Conservation (phyloP, 2,329 filamentous ascomycete species). For the Colletotrichum eremochloae region DNA sequence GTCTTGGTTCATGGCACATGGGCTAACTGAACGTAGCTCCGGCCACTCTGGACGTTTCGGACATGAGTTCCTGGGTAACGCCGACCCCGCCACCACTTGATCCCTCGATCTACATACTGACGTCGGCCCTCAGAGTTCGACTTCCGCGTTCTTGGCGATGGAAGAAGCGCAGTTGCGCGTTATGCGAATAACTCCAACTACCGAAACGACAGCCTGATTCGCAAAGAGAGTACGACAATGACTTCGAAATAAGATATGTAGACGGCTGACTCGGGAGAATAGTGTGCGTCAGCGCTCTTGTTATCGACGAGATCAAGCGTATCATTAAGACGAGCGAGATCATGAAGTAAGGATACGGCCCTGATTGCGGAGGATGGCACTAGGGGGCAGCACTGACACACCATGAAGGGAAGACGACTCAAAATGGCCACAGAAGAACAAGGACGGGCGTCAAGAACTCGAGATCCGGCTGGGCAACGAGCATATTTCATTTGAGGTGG, state of each 20-base stretch:
- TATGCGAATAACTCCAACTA: slow-evolving; percentile 99
- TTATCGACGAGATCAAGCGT: slow-evolving; percentile 94
- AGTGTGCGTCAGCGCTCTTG: slow-evolving; percentile 96
- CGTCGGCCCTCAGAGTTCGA: slow-evolving; percentile 82
- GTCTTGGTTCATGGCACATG: background rate
- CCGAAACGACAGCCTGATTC: slow-evolving; percentile 96
- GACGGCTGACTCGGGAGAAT: slow-evolving; percentile 13
- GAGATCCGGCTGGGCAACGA: slow-evolving; percentile 95
- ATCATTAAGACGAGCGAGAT: slow-evolving; percentile 99
- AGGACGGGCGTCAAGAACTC: slow-evolving; percentile 95
- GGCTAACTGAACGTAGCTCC: slow-evolving; percentile 71
- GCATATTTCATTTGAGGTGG: slow-evolving; percentile 96
- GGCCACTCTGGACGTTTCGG: slow-evolving; percentile 97
- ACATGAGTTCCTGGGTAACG: slow-evolving; percentile 93
- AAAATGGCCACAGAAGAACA: slow-evolving; percentile 99
- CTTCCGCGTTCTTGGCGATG: slow-evolving; percentile 91
- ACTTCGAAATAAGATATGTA: background rate
- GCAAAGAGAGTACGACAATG: slow-evolving; percentile 90
- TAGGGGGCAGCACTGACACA: slow-evolving; percentile 28
- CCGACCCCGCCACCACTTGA: background rate
- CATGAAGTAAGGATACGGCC: slow-evolving; percentile 81
- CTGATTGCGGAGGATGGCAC: slow-evolving; percentile 45
- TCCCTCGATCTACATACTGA: slow-evolving; percentile 25
- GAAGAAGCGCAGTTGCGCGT: slow-evolving; percentile 90
- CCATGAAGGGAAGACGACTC: slow-evolving; percentile 88